phyloP scores from a whole-genome alignment of 2,329 filamentous ascomycete genomes.

The Pyricularia sp. region DNA sequence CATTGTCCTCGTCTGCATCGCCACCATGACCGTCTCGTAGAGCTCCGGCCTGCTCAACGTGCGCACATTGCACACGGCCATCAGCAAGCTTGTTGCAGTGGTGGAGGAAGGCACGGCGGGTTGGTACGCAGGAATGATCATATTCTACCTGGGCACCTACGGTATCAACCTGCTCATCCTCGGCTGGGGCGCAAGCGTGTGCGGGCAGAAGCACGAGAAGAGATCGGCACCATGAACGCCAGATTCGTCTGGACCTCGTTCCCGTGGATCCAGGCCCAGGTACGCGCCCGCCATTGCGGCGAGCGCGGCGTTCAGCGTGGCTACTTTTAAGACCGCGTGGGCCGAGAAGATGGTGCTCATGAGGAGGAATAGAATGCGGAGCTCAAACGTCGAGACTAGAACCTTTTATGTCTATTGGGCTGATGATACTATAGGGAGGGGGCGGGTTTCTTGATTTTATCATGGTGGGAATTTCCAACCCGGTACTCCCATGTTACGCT shows the following conservation, averaged over 20 bases:
- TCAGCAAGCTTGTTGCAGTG: conserved; percentile 25
- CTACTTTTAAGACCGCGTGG: not conserved
- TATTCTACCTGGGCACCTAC: not conserved
- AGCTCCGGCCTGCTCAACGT: conserved; percentile 33
- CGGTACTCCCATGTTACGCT: not conserved
- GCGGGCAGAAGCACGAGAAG: not conserved
- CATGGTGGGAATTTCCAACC: not conserved
- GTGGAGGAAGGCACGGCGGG: not conserved
- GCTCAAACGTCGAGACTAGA: not conserved
- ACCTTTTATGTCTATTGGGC: not conserved
- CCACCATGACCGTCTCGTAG: conserved; percentile 21
- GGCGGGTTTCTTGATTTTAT: not conserved
- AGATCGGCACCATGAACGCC: not conserved
- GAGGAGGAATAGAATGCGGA: not conserved
- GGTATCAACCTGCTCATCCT: not conserved
- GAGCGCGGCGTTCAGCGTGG: not conserved
- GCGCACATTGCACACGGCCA: conserved; percentile 32
- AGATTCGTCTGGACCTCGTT: not conserved
- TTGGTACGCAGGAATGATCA: conserved; percentile 9
- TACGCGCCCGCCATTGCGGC: not conserved
- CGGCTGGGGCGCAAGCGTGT: not conserved
- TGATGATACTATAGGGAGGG: not conserved
- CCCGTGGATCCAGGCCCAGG: not conserved
- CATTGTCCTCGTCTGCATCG: conserved; percentile 29
- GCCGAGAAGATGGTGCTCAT: not conserved